These are phyloP conservation scores for Oenanthe sinensis DNA, from an alignment of 129 eudicot genomes.

Conservation along the genomic window DNA sequence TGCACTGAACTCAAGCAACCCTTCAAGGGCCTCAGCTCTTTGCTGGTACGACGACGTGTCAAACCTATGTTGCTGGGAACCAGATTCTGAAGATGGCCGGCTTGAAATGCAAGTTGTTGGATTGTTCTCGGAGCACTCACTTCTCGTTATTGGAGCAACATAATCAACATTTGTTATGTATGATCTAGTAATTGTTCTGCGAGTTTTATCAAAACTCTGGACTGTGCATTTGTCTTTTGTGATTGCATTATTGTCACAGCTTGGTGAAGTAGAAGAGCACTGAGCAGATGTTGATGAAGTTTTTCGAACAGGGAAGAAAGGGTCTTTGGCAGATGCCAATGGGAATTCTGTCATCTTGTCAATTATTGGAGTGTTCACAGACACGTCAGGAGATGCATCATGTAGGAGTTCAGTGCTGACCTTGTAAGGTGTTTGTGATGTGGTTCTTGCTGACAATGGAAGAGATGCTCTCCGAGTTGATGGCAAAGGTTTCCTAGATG, in stretches of 20 bases:
- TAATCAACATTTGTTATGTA: conserved; percentile 10
- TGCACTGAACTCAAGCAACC: conserved; percentile 94
- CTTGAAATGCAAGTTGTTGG: conserved; percentile 21
- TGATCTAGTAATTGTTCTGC: conserved; percentile 25
- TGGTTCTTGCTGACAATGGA: conserved; percentile 32
- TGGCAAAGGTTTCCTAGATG: conserved; percentile 32
- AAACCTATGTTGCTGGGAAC: conserved; percentile 46
- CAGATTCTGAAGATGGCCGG: conserved; percentile 51
- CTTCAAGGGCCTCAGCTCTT: conserved; percentile 93
- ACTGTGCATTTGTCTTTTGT: conserved; percentile 62
- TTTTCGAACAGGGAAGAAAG: conserved; percentile 33
- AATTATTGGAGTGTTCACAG: conserved; percentile 81
- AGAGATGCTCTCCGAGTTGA: conserved; percentile 54
- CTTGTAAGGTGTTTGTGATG: conserved; percentile 20
- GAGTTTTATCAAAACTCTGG: conserved; percentile 27
- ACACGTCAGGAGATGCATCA: conserved; percentile 60
- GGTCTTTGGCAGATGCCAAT: conserved; percentile 41
- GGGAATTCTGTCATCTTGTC: conserved; percentile 86
- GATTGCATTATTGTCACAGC: conserved; percentile 32
- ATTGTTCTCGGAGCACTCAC: conserved; percentile 38
- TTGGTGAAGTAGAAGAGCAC: conserved; percentile 50
- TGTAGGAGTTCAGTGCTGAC: conserved; percentile 29
- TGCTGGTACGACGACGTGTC: conserved; percentile 84
- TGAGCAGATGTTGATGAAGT: conserved; percentile 62
- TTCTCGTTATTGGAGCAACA: conserved; percentile 22